Base-by-base conservation (phyloP, 257 asterid genomes). In the Solanum virginianum region DNA sequence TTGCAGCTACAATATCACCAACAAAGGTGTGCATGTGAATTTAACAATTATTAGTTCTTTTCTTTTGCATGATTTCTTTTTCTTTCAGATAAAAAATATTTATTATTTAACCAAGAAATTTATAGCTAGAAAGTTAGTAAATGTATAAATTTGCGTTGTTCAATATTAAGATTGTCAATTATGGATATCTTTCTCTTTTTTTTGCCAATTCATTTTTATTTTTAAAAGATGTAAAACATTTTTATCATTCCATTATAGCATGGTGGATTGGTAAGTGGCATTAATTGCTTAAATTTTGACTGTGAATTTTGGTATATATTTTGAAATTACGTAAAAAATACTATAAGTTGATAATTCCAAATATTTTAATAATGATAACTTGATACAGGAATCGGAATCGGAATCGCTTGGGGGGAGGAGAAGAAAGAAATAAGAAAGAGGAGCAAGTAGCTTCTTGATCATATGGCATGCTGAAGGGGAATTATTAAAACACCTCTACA, bases 401-500 rank as follows among this genome's bases (percentile, higher is more conserved):
- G 12, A 65, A 13, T 14, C 11, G 6, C 41, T 36, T 0, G 41
- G 75, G 74, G 80, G 77, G 86, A 49, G 63, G 87, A 49, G 70
- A 87, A 84, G 83, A 89, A 81, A 75, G 85, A 26, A 55, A 74
- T 47, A 75, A 87, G 86, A 45, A 91, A 84, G 63, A 88, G 17
- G 88, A 91, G 85, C 81, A 24, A 75, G 82, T 70, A 70, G 80
- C 80, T 70, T 45, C 82, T 77, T 77, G 45, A 77, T 47, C 43
- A 51, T 24, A 74, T 74, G 51, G 55, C 43, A 75, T 22, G 45
- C 8, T 15, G n/a, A 75, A 13, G 43, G 43, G 60, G 60, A 75
- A 47, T 63, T 24, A 24, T 63, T 63, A 63, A 49, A 22, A 49
- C 81, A 75, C 43, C 39, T 74, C 55, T 45, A 41, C 56, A 14